phyloP scores from a whole-genome alignment of 78 protist species.

The Guillardia theta region DNA sequence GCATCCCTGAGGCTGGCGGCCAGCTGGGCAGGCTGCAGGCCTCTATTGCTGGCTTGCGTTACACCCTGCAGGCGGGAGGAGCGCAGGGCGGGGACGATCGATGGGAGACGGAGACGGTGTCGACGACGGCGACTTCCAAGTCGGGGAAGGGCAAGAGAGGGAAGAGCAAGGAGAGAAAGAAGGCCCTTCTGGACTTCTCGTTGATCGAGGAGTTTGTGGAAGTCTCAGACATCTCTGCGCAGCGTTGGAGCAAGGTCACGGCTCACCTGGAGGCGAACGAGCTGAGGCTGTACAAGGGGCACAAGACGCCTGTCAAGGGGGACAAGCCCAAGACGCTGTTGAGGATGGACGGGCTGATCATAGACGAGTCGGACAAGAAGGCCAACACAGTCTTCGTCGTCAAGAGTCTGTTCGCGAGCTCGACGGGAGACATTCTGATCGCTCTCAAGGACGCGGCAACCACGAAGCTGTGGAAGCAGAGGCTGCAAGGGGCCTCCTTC shows the following conservation, averaged over 20 bases:
- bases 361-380: not conserved
- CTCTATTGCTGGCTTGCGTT: not conserved
- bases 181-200: not conserved
- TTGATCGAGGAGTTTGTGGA: not conserved
- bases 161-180: not conserved
- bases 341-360: not conserved
- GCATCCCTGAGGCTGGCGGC: not conserved
- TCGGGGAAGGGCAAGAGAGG: not conserved
- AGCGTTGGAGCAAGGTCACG: not conserved
- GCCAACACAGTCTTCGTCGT: not conserved
- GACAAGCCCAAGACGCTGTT: not conserved
- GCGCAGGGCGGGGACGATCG: not conserved
- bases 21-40: not conserved
- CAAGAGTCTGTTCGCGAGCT: not conserved
- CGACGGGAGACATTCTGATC: not conserved
- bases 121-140: too few relatives aligned
- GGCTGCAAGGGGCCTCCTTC: slow-evolving; percentile 11
- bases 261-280: not conserved
- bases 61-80: not conserved
- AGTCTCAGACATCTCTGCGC: not conserved
- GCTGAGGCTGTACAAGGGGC: not conserved
- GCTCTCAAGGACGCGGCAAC: not conserved
- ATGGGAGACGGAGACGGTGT: not conserved
- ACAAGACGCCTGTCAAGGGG: not conserved
- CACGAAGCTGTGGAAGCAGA: not conserved